Percentiles rank a stretch among this genome's conserved stretches.
These are phyloP conservation scores for Ascocoryne sarcoides DNA, from an alignment of 2,329 filamentous ascomycete genomes.

Conservation along the genomic window DNA sequence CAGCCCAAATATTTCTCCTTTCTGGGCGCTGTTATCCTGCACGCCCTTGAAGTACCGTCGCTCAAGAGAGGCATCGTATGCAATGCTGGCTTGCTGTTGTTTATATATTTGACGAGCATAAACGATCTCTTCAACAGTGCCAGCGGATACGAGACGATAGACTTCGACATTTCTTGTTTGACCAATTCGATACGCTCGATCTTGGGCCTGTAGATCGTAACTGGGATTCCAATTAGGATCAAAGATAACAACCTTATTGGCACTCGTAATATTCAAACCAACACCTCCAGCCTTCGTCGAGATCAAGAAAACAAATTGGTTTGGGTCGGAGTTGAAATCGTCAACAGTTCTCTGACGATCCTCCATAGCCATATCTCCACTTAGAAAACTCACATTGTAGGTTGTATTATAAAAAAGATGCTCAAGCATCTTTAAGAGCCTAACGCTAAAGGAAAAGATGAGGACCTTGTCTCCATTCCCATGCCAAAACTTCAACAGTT, in stretches of 20 bases:
- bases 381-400: conserved; percentile 86
- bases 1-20: conserved; percentile 90
- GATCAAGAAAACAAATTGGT: conserved; percentile 91
- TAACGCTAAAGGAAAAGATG: conserved; percentile 88
- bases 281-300: conserved; percentile 90
- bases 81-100: conserved; percentile 96
- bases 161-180: conserved; percentile 91
- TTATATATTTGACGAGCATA: conserved; percentile 98
- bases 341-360: conserved; percentile 77
- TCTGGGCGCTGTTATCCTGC: conserved; percentile 71
- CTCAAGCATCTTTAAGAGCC: conserved; percentile 73
- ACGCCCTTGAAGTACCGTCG: conserved; percentile 93
- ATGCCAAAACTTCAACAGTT: conserved; percentile 84
- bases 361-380: conserved; percentile 74
- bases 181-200: conserved; percentile 91
- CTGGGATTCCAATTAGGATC: conserved; percentile 98
- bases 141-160: conserved; percentile 80
- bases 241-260: conserved; percentile 95
- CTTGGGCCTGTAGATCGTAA: conserved; percentile 91
- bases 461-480: conserved; percentile 86
- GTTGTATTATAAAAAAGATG: conserved; percentile 79
- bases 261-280: conserved; percentile 91
- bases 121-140: conserved; percentile 94
- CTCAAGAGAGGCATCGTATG: conserved; percentile 86
- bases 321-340: conserved; percentile 81